Base-by-base conservation (phyloP, 306 rosid genomes). In the Heteromeles arbutifolia region DNA sequence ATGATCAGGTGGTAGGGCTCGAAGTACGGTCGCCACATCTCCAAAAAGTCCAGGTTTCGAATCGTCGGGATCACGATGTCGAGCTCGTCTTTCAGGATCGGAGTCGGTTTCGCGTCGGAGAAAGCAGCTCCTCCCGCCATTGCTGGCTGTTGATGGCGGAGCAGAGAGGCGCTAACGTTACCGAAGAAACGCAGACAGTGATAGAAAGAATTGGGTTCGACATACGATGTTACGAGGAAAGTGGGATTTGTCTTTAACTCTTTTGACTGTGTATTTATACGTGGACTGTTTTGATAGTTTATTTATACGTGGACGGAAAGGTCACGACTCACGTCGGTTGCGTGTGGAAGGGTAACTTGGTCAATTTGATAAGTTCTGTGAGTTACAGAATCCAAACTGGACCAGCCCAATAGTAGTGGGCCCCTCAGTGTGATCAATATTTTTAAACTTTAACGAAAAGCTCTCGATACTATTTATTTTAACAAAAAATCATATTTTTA, bases 41-140 rank as follows among this genome's bases (percentile, higher is more conserved):
- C 97, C 6, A 92, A 71, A 84, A 92, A 92, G 62, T 92, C 97
- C 0, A 90, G 93, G 91, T 88, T 92, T 1, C 97, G 86, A 76
- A 92, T 92, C 45, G 97, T 92, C 25, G 97, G 97, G 75, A 92
- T 92, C 24, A 92, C 97, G 84, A 92, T 92, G 75, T 92, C 96
- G 0, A 92, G 94, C 78, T 92, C 94, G 17, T 92, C 96, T 74
- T 88, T 87, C 82, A 93, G 74, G 10, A 88, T 52, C 0, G 97
- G 94, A 0, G 82, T 77, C 1, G 91, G 80, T 18, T 57, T 57
- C 1, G 22, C 82, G 80, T 22, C 28, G 4, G 76, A 48, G 3
- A 78, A 78, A 70, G 77, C 4, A 41, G 44, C 44, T 9, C 44
- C 34, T 67, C 37, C 76, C 4, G 92, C 90, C 93, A 92, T 92